Percentiles rank a stretch among this genome's conserved stretches.
phyloP scores from a whole-genome alignment of 1,284 basidiomycete genomes.

The Marasmius fiardii region DNA sequence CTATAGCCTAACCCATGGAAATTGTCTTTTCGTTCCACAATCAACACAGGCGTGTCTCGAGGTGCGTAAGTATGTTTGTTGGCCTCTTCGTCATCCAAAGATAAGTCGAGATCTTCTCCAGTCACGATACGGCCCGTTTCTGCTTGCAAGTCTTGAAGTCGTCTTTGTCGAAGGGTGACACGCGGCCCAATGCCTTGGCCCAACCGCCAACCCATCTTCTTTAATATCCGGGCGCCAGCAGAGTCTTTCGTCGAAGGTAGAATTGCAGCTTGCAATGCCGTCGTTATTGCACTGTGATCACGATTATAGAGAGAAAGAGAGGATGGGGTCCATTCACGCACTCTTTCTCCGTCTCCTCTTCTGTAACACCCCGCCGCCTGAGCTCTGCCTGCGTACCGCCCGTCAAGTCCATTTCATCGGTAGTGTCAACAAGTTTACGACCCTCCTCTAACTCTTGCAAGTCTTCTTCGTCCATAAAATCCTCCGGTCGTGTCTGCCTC shows the following conservation, averaged over 20 bases:
- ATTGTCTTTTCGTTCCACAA: slow-evolving; percentile 70
- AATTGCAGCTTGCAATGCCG: slow-evolving; percentile 57
- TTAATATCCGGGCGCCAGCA: slow-evolving; percentile 77
- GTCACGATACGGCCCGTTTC: slow-evolving; percentile 30
- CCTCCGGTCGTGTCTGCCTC: slow-evolving; percentile 67
- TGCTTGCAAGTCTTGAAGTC: slow-evolving; percentile 61
- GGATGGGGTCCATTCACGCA: slow-evolving; percentile 32
- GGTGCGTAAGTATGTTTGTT: slow-evolving; percentile 85
- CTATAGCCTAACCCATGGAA: slow-evolving; percentile 78
- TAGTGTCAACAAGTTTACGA: slow-evolving; percentile 72
- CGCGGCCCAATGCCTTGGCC: slow-evolving; percentile 94
- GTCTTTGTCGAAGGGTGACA: slow-evolving; percentile 75
- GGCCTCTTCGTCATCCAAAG: slow-evolving; percentile 69
- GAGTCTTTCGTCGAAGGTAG: slow-evolving; percentile 66
- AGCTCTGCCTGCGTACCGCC: slow-evolving; percentile 55
- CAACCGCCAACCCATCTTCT: slow-evolving; percentile 93
- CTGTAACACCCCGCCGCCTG: slow-evolving; percentile 28
- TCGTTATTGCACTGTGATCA: slow-evolving; percentile 51
- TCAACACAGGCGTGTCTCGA: slow-evolving; percentile 68
- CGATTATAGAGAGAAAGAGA: slow-evolving; percentile 9
- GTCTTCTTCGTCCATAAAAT: slow-evolving; percentile 99
- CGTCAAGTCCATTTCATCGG: slow-evolving; percentile 68
- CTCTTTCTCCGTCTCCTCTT: slow-evolving; percentile 49
- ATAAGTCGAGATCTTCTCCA: slow-evolving; percentile 37
- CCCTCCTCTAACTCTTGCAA: slow-evolving; percentile 76